Evolutionary conservation across 345 rosid species (phyloP), one percentile per base, ranked within the genome.

Genomic region (Camelina hispida): DNA sequence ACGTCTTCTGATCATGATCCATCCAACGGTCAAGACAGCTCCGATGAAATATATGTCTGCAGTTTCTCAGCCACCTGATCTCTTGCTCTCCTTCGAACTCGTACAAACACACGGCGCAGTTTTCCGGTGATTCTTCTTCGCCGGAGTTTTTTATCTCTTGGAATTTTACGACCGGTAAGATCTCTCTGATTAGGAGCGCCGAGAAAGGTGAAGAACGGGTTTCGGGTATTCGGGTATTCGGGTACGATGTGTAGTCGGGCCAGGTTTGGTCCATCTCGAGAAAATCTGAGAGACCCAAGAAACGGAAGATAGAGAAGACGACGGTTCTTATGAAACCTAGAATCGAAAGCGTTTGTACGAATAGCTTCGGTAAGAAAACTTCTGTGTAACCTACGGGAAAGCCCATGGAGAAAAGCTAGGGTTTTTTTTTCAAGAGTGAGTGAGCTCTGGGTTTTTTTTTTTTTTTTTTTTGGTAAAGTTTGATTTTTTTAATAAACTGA

Each of bases 1-100:
- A 93, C 6, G 93, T 93, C 75, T 82, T 80, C 85, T 88, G 88
- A 58, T 89, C 97, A 3, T 88, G 93, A 81, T 91, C 96, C 90
- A 93, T 89, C 98, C 98, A 93, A 73, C 93, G 93, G 89, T 91
- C 97, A 61, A 93, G 61, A 78, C 98, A 93, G 6, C 80, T 79
- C 80, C 91, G 55, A 67, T 93, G 98, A 34, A 93, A 93, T 56
- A 93, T 77, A 79, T 93, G 98, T 77, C 74, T 79, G 51, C 98
- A 93, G 72, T 86, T 88, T 81, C 84, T 84, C 75, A 91, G 34
- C 93, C 90, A 83, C 79, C 96, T 78, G 81, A 91, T 86, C 87
- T 91, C 98, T 25, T 86, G 94, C 44, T 71, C 88, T 6, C 83
- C 86, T 69, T 87, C 90, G 68, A 93, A 89, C 72, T 93, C 96